Evolutionary conservation across 805 yeast genomes (phyloP).

Genomic region (Ogataea naganishii): DNA sequence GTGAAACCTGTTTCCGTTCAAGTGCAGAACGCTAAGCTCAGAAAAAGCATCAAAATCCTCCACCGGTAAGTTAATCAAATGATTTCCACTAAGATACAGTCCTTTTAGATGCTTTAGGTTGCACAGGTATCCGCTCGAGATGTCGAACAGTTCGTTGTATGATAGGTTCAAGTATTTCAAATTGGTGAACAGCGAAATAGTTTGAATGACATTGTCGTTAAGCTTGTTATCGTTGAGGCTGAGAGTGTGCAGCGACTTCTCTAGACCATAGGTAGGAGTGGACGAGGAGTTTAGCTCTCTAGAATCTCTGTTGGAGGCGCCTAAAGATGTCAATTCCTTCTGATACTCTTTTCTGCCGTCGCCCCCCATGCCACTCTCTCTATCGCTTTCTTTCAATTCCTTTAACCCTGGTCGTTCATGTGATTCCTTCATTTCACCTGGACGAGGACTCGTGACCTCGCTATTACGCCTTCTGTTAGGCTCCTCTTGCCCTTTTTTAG

Average conservation of each 20-base stretch:
- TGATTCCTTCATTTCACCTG: no score
- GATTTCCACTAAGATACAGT: conserved; percentile 77
- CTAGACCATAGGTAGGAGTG: conserved; percentile 9
- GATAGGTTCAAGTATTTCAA: conserved; percentile 64
- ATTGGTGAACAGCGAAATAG: conserved; percentile 48
- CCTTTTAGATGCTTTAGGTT: conserved; percentile 50
- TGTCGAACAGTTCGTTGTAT: conserved; percentile 76
- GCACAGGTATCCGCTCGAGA: conserved; percentile 64
- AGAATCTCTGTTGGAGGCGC: conserved; percentile 5
- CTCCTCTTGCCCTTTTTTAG: no score
- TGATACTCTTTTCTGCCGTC: no score
- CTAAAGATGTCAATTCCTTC: no score
- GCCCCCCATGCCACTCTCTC: no score
- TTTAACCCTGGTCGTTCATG: no score
- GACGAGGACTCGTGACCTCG: no score
- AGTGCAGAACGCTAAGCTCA: conserved; percentile 48
- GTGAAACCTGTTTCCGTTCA: conserved; percentile 80
- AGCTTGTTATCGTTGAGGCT: conserved; percentile 79
- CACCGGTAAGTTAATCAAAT: conserved; percentile 67
- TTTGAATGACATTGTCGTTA: conserved; percentile 66
- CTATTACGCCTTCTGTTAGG: no score
- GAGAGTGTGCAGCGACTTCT: conserved; percentile 37
- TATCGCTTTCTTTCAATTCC: no score
- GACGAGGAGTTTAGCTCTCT: conserved; percentile 4
- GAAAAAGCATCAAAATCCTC: conserved; percentile 69